Base-by-base conservation (phyloP, 1,139 yeast species). In the Candida mesenterica region DNA sequence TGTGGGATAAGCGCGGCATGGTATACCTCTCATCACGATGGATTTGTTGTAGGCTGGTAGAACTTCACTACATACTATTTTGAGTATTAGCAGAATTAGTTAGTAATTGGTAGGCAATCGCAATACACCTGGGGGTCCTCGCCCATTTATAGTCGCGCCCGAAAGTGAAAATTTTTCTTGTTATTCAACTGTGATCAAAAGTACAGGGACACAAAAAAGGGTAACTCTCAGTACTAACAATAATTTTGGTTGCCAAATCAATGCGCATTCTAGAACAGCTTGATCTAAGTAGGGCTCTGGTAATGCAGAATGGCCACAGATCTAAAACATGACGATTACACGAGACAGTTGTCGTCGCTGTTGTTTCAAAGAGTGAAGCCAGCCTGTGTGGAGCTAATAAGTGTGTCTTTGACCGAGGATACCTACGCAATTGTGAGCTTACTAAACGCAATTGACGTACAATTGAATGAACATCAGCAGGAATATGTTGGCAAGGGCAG, bases 291-390 rank as follows among this genome's bases (percentile, higher is more conserved):
- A 24, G 27, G 28, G 3, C 15, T 10, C 15, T 9, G 14, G 3
- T 25, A 9, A 3, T 25, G 4, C 15, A 3, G 15, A 25, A 25
- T 25, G 28, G 8, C 28, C 8, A 19, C 9, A 10, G 28, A 25
- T 3, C 15, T 12, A 9, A 9, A 15, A 9, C 9, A 25, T 13
- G 28, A 25, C 8, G 39, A 30, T 9, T 38, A 34, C 25, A 28
- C 23, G 6, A 22, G 26, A 24, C 23, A 15, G 5, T 16, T 63
- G 30, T 62, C 72, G 5, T 55, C 52, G 47, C 51, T 43, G 41
- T 46, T 69, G 15, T 69, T 69, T 42, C 38, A 37, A 3, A 41
- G 44, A 30, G 39, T 68, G 24, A 65, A 65, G 38, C 68, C 70
- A 1, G 28, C 40, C n/a, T 69, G 75, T 41, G 58, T 62, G 24